phyloP scores from a whole-genome alignment of 352 stramenopile genomes.

The Phytophthora chlamydospora region DNA sequence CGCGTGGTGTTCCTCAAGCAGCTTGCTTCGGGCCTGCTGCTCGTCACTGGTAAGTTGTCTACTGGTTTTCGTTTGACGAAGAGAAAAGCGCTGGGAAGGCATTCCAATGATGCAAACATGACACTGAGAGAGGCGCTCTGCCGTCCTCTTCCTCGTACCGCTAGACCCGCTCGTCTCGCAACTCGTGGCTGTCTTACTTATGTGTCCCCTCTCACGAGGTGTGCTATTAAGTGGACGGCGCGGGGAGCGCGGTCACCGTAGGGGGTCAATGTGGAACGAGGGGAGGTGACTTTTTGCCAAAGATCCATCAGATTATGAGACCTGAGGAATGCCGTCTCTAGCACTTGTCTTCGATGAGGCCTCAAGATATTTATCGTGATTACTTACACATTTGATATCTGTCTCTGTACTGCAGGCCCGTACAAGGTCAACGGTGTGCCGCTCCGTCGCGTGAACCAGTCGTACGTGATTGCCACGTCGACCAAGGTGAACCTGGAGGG shows the following conservation, averaged over 20 bases:
- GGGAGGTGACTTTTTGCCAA: slow-evolving; percentile 42
- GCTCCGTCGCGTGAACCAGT: slow-evolving; percentile 98
- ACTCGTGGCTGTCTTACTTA: background rate
- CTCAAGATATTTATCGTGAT: background rate
- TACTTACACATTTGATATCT: slow-evolving; percentile 3
- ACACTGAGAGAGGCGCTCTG: slow-evolving; percentile 57
- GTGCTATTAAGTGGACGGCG: background rate
- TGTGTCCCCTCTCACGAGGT: background rate
- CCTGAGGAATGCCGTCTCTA: slow-evolving; percentile 69
- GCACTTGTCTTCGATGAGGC: background rate
- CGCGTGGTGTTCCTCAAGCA: slow-evolving; percentile 98
- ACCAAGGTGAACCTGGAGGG: slow-evolving; percentile 96
- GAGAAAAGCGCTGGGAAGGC: background rate
- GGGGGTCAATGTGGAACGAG: slow-evolving; percentile 1
- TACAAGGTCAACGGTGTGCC: slow-evolving; percentile 99
- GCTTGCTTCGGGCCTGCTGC: slow-evolving; percentile 95
- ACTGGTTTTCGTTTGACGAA: background rate
- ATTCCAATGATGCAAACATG: slow-evolving; percentile 81
- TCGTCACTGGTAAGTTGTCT: slow-evolving; percentile 91
- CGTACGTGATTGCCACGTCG: slow-evolving; percentile 98
- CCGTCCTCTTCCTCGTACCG: slow-evolving; percentile 14
- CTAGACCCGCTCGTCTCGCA: slow-evolving; percentile 1
- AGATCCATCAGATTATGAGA: slow-evolving; percentile 90
- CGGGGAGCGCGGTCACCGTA: background rate
- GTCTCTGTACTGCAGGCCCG: slow-evolving; percentile 77